These are phyloP conservation scores for Colletotrichum destructivum DNA, from an alignment of 2,329 filamentous ascomycete species.

Conservation along the genomic window DNA sequence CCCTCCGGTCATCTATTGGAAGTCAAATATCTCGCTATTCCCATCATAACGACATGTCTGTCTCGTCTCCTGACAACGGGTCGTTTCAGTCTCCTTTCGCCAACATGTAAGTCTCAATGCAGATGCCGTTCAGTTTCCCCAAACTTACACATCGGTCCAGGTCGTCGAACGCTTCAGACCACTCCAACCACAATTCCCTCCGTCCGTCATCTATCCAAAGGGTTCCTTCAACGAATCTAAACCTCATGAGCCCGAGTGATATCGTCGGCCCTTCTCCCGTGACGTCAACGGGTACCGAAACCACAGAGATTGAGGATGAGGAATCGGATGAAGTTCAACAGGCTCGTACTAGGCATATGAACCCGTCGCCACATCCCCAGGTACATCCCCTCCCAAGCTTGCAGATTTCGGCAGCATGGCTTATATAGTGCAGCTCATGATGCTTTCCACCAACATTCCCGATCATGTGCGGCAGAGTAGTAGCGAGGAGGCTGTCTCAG, in stretches of 20 bases:
- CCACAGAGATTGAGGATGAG: conserved; percentile 88
- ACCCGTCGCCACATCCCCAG: conserved; percentile 55
- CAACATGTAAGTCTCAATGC: conserved; percentile 62
- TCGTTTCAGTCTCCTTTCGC: conserved; percentile 64
- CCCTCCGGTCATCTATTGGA: conserved; percentile 74
- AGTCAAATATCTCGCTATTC: conserved; percentile 69
- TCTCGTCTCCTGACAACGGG: conserved; percentile 68
- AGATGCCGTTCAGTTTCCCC: conserved; percentile 5
- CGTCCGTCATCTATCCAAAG: conserved; percentile 67
- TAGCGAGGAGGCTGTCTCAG: conserved; percentile 86
- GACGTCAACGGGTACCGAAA: conserved; percentile 87
- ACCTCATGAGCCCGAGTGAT: conserved; percentile 75
- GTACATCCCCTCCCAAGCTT: conserved; percentile 47
- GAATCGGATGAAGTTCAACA: conserved; percentile 72
- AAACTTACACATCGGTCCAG: conserved; percentile 53
- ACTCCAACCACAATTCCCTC: conserved; percentile 61
- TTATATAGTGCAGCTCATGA: conserved; percentile 57
- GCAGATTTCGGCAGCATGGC: not conserved
- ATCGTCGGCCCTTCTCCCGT: conserved; percentile 87
- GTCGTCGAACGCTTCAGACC: conserved; percentile 57
- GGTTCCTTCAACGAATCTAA: conserved; percentile 66
- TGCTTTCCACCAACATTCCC: conserved; percentile 71
- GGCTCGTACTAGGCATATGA: conserved; percentile 53
- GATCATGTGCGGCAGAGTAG: conserved; percentile 71
- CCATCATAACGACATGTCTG: conserved; percentile 67